phyloP scores from a whole-genome alignment of 1,139 yeast genomes.

The Entelexis paramagnoliae region DNA sequence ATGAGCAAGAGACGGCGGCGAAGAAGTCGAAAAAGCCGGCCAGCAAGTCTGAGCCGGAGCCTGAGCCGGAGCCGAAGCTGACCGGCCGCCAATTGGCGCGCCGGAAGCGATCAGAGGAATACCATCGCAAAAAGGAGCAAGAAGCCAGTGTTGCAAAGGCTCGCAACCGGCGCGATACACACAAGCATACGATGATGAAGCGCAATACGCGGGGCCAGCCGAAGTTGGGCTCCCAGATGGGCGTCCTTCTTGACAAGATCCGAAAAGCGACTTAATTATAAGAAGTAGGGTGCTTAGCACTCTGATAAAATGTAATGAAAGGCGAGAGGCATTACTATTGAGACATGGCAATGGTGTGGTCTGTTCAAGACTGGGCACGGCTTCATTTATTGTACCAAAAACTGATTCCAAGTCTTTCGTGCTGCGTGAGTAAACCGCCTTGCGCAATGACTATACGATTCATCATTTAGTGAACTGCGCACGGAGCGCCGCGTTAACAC shows the following conservation, averaged over 20 bases:
- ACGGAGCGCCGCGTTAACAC: background rate
- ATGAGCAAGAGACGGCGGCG: constrained; percentile 13
- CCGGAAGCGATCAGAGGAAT: constrained; percentile 20
- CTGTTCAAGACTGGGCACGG: too few relatives aligned
- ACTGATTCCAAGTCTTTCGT: too few relatives aligned
- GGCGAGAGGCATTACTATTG: too few relatives aligned
- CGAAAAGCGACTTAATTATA: constrained; percentile 28
- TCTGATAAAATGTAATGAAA: too few relatives aligned
- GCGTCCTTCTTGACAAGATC: constrained; percentile 66
- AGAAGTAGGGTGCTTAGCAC: too few relatives aligned
- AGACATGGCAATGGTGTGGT: too few relatives aligned
- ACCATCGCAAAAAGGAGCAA: constrained; percentile 24
- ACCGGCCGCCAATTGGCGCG: constrained; percentile 23
- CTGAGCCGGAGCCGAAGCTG: constrained; percentile 13
- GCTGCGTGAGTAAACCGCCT: too few relatives aligned
- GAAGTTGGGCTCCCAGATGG: constrained; percentile 80
- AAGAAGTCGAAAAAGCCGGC: constrained; percentile 3
- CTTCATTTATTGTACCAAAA: too few relatives aligned
- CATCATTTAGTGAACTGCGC: background rate
- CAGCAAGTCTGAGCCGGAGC: background rate
- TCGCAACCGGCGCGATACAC: constrained; percentile 35
- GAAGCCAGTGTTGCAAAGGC: constrained; percentile 23
- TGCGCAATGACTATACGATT: too few relatives aligned
- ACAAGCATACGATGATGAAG: constrained; percentile 43
- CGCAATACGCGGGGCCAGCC: constrained; percentile 77